These are phyloP conservation scores for Trametes coccinea DNA, from an alignment of 768 basidiomycete species.

Conservation along the genomic window DNA sequence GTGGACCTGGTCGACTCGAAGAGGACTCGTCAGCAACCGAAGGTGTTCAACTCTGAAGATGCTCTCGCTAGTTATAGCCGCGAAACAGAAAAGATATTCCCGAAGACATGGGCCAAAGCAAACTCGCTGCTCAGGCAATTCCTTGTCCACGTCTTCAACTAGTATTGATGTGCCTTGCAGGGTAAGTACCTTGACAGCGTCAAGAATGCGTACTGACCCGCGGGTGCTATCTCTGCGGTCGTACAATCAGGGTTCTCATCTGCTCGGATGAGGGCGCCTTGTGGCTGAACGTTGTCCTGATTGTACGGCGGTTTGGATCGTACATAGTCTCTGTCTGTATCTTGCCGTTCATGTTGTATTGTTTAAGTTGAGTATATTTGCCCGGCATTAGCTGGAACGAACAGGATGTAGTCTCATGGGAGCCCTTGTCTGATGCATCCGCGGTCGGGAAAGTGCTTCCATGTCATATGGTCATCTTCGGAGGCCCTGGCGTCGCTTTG, in stretches of 20 bases:
- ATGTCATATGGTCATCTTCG: neutral
- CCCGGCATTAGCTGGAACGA: too few species aligned
- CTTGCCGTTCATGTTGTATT: neutral
- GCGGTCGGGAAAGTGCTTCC: neutral
- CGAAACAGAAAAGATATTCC: neutral
- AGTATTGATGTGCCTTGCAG: neutral
- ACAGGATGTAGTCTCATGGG: neutral
- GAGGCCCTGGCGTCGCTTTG: neutral
- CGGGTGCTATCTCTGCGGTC: neutral
- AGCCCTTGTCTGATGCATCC: neutral
- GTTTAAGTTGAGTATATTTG: too few species aligned
- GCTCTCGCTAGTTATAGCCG: neutral
- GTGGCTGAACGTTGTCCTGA: neutral
- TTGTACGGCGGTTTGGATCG: neutral
- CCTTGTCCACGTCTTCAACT: neutral
- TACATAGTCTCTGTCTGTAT: too few species aligned
- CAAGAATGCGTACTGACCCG: neutral
- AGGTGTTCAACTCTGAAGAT: neutral
- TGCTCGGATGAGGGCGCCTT: neutral
- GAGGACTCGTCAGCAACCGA: neutral
- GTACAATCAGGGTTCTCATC: neutral
- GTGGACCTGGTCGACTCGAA: constrained; percentile 8
- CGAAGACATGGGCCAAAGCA: neutral
- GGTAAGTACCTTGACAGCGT: neutral
- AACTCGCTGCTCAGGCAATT: constrained; percentile 10